Percentiles rank a stretch among this genome's conserved stretches.
Conservation (phyloP, 106 monocot species). For the Phalaenopsis aphrodite region DNA sequence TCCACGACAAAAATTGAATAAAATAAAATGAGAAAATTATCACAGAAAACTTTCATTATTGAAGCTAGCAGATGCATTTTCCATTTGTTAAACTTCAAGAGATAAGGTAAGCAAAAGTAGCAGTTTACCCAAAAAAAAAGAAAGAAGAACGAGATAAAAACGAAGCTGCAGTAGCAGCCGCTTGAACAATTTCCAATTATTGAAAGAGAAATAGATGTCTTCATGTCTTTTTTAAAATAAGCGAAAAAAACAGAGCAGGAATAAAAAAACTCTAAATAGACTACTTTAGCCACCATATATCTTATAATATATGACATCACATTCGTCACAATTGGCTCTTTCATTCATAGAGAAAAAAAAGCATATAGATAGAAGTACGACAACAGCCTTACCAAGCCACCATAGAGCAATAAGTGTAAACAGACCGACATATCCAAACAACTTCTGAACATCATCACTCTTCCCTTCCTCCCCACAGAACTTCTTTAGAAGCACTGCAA, state of each 20-base stretch:
- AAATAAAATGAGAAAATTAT: too few species aligned
- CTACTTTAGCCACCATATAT: not conserved
- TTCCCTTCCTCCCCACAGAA: slow-evolving; percentile 91
- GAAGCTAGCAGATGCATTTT: too few species aligned
- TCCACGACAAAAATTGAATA: not conserved
- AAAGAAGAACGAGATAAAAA: not conserved
- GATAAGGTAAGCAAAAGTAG: too few species aligned
- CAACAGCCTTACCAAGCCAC: slow-evolving; percentile 77
- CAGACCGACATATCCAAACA: slow-evolving; percentile 95
- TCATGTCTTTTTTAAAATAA: not conserved
- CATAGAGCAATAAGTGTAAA: slow-evolving; percentile 85
- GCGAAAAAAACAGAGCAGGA: not conserved
- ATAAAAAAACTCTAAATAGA: not conserved
- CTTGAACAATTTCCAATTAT: not conserved
- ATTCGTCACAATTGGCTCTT: not conserved
- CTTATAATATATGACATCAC: not conserved
- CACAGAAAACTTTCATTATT: too few species aligned
- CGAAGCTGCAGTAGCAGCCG: not conserved
- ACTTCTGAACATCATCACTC: slow-evolving; percentile 86
- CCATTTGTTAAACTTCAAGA: not conserved
- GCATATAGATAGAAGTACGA: not conserved
- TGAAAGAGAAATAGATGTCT: not conserved
- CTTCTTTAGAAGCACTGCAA: slow-evolving; percentile 92
- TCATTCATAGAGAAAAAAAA: not conserved
- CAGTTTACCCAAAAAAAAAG: too few species aligned